Evolutionary conservation across 2,329 filamentous ascomycete species (phyloP).

Genomic region (Diaporthe australafricana): DNA sequence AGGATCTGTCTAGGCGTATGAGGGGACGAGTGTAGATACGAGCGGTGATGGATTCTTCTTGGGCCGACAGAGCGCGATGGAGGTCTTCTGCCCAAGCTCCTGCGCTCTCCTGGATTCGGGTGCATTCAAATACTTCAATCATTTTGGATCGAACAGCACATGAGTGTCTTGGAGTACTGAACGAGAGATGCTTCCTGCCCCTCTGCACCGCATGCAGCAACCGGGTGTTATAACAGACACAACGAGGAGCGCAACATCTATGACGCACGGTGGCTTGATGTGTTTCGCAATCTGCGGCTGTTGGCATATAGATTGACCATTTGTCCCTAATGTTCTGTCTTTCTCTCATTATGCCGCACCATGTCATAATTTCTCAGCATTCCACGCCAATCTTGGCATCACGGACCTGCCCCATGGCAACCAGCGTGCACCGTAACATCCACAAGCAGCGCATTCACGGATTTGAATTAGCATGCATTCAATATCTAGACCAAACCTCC

Average conservation of each 20-base stretch:
- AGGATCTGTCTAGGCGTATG: not conserved
- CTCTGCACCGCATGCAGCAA: too few species aligned
- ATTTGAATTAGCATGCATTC: too few species aligned
- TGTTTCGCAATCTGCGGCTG: not conserved
- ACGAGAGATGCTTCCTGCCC: not conserved
- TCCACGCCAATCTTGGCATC: not conserved
- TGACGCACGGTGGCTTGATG: constrained; percentile 3
- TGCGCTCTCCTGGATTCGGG: not conserved
- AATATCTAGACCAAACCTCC: too few species aligned
- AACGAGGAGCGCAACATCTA: not conserved
- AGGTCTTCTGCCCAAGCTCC: constrained; percentile 4
- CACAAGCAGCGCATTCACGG: too few species aligned
- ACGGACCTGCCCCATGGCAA: not conserved
- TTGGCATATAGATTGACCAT: too few species aligned
- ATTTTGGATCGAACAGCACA: not conserved
- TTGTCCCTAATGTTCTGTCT: too few species aligned
- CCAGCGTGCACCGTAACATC: too few species aligned
- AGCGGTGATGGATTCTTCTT: constrained; percentile 4
- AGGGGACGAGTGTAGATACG: not conserved
- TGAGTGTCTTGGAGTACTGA: not conserved
- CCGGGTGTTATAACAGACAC: not conserved
- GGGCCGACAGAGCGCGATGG: not conserved
- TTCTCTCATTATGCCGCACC: not conserved
- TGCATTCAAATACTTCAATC: not conserved
- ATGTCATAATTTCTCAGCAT: not conserved